Percentiles rank a stretch among this genome's conserved stretches.
phyloP scores from a whole-genome alignment of 2,329 filamentous ascomycete species.

The Aspergillus tubingensis region DNA sequence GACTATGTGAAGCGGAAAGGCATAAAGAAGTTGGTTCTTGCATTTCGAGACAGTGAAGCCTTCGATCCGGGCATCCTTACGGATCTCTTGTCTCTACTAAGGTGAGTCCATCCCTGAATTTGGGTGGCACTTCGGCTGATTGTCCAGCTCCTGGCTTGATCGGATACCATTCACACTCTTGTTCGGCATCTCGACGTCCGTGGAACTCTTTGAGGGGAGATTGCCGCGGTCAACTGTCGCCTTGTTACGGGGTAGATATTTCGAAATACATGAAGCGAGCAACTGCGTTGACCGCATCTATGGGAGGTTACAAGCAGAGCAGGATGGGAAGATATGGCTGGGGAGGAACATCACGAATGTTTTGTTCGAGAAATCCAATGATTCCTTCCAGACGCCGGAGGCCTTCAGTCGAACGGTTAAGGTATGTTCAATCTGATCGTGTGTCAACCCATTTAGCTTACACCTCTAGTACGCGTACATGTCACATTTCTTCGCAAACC shows the following conservation, averaged over 20 bases:
- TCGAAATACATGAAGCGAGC: constrained; percentile 54
- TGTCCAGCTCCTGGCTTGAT: constrained; percentile 59
- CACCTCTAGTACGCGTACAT: constrained; percentile 59
- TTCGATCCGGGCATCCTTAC: constrained; percentile 48
- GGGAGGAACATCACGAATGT: constrained; percentile 55
- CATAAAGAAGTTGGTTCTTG: constrained; percentile 44
- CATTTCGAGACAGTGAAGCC: constrained; percentile 50
- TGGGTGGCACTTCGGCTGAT: constrained; percentile 20
- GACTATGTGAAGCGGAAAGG: constrained; percentile 43
- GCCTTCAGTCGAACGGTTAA: constrained; percentile 56
- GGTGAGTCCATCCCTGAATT: constrained; percentile 39
- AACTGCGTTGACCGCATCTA: constrained; percentile 49
- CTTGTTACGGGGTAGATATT: constrained; percentile 56
- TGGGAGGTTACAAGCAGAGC: constrained; percentile 37
- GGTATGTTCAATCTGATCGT: constrained; percentile 31
- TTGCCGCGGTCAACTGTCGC: constrained; percentile 56
- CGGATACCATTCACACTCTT: constrained; percentile 62
- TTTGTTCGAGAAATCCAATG: constrained; percentile 58
- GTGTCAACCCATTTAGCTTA: constrained; percentile 21
- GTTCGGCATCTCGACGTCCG: constrained; percentile 64
- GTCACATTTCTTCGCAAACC: constrained; percentile 65
- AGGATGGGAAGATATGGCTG: constrained; percentile 49
- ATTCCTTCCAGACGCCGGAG: constrained; percentile 62
- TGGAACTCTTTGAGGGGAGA: constrained; percentile 62
- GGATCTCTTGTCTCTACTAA: constrained; percentile 48